Evolutionary conservation across 176 grass and related monocot genomes (phyloP).

Genomic region (Aegilops longissima): DNA sequence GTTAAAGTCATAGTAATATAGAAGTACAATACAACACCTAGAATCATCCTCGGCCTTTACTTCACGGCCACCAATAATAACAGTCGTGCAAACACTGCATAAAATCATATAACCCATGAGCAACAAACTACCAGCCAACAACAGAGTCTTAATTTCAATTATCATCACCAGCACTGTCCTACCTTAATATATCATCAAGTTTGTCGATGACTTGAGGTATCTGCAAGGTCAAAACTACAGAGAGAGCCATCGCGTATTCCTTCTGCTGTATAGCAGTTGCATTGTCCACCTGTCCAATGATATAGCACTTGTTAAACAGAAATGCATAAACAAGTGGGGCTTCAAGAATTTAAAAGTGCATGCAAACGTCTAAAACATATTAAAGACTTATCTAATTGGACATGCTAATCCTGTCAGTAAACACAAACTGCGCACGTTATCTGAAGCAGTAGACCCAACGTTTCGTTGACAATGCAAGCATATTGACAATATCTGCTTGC

Average conservation of each 20-base stretch:
- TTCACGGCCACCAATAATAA: conserved; percentile 76
- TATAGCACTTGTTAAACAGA: conserved; percentile 5
- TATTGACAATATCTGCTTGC: conserved; percentile 1
- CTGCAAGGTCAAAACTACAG: conserved; percentile 89
- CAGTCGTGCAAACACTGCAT: conserved; percentile 88
- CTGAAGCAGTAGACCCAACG: conserved; percentile 6
- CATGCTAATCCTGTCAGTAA: background rate
- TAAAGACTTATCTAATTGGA: conserved; percentile 14
- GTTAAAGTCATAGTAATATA: conserved; percentile 18
- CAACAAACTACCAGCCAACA: conserved; percentile 5
- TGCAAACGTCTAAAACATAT: conserved; percentile 12
- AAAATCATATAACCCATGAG: conserved; percentile 23
- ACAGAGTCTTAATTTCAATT: background rate
- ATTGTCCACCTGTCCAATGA: conserved; percentile 81
- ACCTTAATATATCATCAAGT: conserved; percentile 99
- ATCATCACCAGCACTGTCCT: conserved; percentile 21
- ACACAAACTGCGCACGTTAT: background rate
- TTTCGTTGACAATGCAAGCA: conserved; percentile 1
- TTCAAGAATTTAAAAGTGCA: conserved; percentile 11
- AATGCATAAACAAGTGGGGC: background rate
- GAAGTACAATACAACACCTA: conserved; percentile 47
- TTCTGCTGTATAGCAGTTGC: conserved; percentile 70
- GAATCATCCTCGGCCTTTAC: conserved; percentile 71
- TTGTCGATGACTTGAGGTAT: conserved; percentile 87
- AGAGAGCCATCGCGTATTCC: conserved; percentile 87